Base-by-base conservation (phyloP, 495 filamentous ascomycete genomes). In the Pyrenopolyporus hunteri region DNA sequence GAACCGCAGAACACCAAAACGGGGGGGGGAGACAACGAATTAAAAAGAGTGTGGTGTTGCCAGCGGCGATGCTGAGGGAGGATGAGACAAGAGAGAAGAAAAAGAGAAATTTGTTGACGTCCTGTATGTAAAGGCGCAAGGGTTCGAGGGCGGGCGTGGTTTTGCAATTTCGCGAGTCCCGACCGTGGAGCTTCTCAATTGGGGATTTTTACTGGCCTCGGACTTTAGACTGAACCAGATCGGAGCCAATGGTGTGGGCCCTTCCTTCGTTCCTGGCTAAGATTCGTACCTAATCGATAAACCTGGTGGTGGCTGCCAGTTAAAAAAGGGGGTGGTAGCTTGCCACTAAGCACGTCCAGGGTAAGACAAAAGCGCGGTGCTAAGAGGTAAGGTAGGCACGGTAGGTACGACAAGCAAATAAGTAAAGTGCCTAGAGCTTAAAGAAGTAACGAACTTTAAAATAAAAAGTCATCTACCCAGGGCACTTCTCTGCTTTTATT, bases 151-250 rank as follows among this genome's bases (percentile, higher is more conserved):
- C 43, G 28, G 40, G 36, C 42, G 42, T 42, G 44, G n/a, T 33
- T 45, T 45, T 56, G 62, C 56, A 65, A 65, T 65, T 65, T 65
- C 62, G 62, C 62, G 50, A 59, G 47, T 42, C 53, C 22, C 23
- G 42, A 40, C n/a, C 43, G 49, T 19, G 46, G 42, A 40, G 39
- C 46, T 50, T 14, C 26, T 52, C 39, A 52, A 59, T 49, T 54
- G 17, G 26, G 33, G 20, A 42, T 45, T 57, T 48, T 50, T 63
- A 13, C 9, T 19, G 44, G 59, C n/a, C 46, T 63, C 60, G 60
- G 53, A 47, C 36, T 57, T 57, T 57, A 58, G 53, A 52, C 47
- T 6, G 47, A 50, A 29, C 46, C 31, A 33, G 14, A 49, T 59
- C 48, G 35, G 54, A 42, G 35, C 14, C n/a, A 49, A 19, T 20